Evolutionary conservation across 208 protist species (phyloP).

Genomic region (Wallacemonas sp.): DNA sequence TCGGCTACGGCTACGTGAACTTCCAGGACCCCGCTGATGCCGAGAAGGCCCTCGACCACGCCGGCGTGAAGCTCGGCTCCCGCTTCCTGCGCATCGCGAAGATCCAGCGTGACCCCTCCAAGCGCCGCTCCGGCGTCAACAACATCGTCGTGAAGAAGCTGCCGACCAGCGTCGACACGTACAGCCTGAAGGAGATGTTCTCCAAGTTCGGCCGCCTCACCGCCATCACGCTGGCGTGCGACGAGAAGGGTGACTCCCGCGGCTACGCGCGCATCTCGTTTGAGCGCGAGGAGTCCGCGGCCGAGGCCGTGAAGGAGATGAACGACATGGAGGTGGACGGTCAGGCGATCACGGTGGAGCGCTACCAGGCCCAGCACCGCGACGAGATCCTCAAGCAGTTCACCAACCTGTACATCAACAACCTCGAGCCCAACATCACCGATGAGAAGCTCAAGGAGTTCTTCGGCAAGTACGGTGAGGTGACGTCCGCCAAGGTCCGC

Average conservation of each 20-base stretch:
- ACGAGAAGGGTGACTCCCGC: constrained; percentile 91
- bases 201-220: constrained; percentile 94
- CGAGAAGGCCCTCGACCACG: constrained; percentile 97
- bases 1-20: constrained; percentile 99
- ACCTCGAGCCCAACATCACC: constrained; percentile 96
- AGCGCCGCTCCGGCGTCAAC: constrained; percentile 96
- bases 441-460: constrained; percentile 94
- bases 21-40: constrained; percentile 98
- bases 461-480: constrained; percentile 95
- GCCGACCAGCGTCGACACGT: constrained; percentile 95
- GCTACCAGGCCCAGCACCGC: constrained; percentile 95
- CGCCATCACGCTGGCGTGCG: constrained; percentile 81
- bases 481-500: constrained; percentile 97
- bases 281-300: constrained; percentile 92
- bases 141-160: constrained; percentile 99
- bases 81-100: constrained; percentile 98
- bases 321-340: constrained; percentile 86
- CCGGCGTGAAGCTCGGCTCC: constrained; percentile 94
- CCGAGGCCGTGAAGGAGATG: constrained; percentile 89
- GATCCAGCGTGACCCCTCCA: constrained; percentile 97
- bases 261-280: constrained; percentile 98
- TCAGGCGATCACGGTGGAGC: constrained; percentile 94
- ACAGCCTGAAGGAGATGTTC: constrained; percentile 95
- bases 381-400: constrained; percentile 94
- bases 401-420: constrained; percentile 99